phyloP scores from a whole-genome alignment of 768 basidiomycete genomes.

The Termitomyces sp. region DNA sequence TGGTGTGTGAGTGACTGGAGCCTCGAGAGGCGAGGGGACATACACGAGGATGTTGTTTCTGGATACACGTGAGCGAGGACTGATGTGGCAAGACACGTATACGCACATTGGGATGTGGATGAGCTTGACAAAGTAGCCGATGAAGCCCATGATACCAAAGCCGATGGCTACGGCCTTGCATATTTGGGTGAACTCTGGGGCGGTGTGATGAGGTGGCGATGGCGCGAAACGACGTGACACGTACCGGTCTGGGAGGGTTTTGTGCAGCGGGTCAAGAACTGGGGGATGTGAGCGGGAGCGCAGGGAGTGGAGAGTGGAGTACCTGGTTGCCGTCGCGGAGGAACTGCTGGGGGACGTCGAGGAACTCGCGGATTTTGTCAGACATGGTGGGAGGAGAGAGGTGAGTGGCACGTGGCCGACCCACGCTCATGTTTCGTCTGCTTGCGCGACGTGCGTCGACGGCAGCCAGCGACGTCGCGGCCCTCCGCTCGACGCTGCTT shows the following conservation, averaged over 20 bases:
- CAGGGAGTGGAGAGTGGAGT: slow-evolving; percentile 13
- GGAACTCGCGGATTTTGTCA: slow-evolving; percentile 86
- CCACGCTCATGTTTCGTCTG: too few species aligned
- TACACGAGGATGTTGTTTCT: slow-evolving; percentile 99
- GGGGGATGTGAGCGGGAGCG: slow-evolving; percentile 5
- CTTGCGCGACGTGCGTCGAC: background rate
- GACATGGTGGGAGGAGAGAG: slow-evolving; percentile 56
- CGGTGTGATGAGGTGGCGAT: background rate
- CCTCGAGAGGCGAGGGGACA: slow-evolving; percentile 32
- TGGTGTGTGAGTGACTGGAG: slow-evolving; percentile 21
- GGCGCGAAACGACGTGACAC: slow-evolving; percentile 13
- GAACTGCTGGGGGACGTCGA: slow-evolving; percentile 91
- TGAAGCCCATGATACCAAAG: slow-evolving; percentile 99
- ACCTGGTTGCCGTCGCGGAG: slow-evolving; percentile 93
- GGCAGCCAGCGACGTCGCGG: slow-evolving; percentile 7
- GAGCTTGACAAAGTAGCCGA: slow-evolving; percentile 97
- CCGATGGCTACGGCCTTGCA: slow-evolving; percentile 96
- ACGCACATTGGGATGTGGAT: slow-evolving; percentile 98
- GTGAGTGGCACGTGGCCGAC: slow-evolving; percentile 5
- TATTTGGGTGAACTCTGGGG: slow-evolving; percentile 87
- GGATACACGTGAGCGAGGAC: slow-evolving; percentile 17
- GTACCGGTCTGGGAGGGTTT: slow-evolving; percentile 95
- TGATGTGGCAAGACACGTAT: background rate
- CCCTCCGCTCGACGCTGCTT: slow-evolving; percentile 16
- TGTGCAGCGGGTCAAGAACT: slow-evolving; percentile 97